A percentile compares a stretch with the other conserved stretches of the same genome.
Evolutionary conservation across 2,329 filamentous ascomycete species (phyloP).

Genomic region (Penicillium capsulatum): DNA sequence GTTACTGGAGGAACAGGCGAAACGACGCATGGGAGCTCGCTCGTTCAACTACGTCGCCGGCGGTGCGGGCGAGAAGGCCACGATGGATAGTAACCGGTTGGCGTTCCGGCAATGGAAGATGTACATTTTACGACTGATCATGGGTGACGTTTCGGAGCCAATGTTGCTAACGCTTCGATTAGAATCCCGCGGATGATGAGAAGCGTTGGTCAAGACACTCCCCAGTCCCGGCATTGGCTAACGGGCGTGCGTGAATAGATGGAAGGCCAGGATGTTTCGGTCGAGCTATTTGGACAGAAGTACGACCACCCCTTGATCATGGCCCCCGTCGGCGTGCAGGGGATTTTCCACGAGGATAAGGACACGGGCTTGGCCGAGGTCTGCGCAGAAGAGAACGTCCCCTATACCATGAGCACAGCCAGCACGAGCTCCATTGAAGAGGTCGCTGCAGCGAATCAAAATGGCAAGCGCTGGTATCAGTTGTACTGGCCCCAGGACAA

Average conservation of each 20-base stretch:
- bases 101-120: slow-evolving; percentile 53
- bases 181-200: slow-evolving; percentile 53
- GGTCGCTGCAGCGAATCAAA: slow-evolving; percentile 55
- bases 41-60: slow-evolving; percentile 60
- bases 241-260: slow-evolving; percentile 18
- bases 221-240: neutral
- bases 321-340: slow-evolving; percentile 66
- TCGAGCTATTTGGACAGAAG: slow-evolving; percentile 50
- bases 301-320: slow-evolving; percentile 55
- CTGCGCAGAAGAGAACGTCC: slow-evolving; percentile 57
- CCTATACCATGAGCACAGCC: slow-evolving; percentile 65
- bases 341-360: slow-evolving; percentile 61
- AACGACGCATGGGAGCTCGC: slow-evolving; percentile 44
- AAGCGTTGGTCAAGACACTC: slow-evolving; percentile 19
- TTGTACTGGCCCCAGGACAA: slow-evolving; percentile 69
- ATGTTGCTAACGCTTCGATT: too few relatives aligned
- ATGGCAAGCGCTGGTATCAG: slow-evolving; percentile 65
- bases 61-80: slow-evolving; percentile 59
- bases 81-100: slow-evolving; percentile 57
- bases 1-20: slow-evolving; percentile 54
- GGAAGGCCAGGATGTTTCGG: slow-evolving; percentile 45
- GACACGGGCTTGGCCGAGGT: slow-evolving; percentile 63
- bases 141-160: too few relatives aligned
- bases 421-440: slow-evolving; percentile 62
- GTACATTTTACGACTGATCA: slow-evolving; percentile 22